Base-by-base conservation (phyloP, 2,329 filamentous ascomycete genomes). In the Colletotrichum tofieldiae region DNA sequence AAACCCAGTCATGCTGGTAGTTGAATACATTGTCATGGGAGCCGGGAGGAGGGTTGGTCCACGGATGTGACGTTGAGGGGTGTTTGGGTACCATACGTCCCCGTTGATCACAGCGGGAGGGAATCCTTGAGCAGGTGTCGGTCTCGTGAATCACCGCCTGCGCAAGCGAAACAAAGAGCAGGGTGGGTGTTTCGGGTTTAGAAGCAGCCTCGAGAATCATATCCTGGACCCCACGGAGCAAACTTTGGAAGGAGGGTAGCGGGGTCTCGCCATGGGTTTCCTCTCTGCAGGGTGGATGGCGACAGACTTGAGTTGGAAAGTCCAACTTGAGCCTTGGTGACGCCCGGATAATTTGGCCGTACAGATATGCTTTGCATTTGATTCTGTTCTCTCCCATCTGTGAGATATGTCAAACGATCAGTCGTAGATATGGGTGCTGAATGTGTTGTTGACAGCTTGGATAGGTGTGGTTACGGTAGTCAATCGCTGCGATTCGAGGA, bases 141-240 rank as follows among this genome's bases (percentile, higher is more conserved):
- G 23, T 20, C 2, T 20, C n/a, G 12, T 66, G 67, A 3, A 49
- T 20, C 6, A 68, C 49, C 12, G 64, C 35, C 3, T 72, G 41
- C 32, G 41, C 32, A n/a, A 69, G 52, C 2, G 41, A 20, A 8
- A 72, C 58, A 5, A 72, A 69, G n/a, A 65, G 65, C 49, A 71
- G 56, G 5, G 29, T 9, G 18, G 55, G 62, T 8, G 35, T 39
- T n/a, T 26, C 32, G 5, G 41, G 45, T 16, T 14, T 12, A 2
- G 32, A 20, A n/a, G 62, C 67, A 14, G 45, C 39, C 32, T 56
- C 20, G 4, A 41, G 45, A 6, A 71, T 11, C 12, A 7, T 18
- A 7, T 71, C 47, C 23, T 49, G 29, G 8, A 67, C 16, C 5
- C 67, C 62, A 5, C 0, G 1, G n/a, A 55, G 62, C 3, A 71